A percentile compares a stretch with the other conserved stretches of the same genome.
Evolutionary conservation across 2,329 filamentous ascomycete species (phyloP).

Genomic region (Xylariaceae sp.): DNA sequence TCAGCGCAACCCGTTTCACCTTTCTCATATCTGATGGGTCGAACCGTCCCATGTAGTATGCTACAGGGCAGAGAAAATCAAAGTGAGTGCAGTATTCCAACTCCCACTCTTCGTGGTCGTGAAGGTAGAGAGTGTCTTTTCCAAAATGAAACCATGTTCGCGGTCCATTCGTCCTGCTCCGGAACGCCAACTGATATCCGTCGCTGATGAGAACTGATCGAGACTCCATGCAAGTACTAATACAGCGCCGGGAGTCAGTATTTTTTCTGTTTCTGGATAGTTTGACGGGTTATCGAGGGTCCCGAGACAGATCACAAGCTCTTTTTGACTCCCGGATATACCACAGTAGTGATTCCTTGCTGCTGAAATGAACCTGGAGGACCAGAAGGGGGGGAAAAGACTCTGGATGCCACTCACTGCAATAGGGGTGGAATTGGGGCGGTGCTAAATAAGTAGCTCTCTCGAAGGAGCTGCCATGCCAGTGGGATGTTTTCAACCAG

Average conservation of each 20-base stretch:
- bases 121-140: conserved; percentile 2
- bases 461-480: conserved; percentile 4
- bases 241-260: too few relatives aligned
- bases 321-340: too few relatives aligned
- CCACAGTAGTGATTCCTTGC: too few relatives aligned
- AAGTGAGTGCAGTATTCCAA: too few relatives aligned
- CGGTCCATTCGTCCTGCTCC: conserved; percentile 2
- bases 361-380: too few relatives aligned
- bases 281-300: too few relatives aligned
- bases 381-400: too few relatives aligned
- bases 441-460: conserved; percentile 9
- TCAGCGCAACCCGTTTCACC: not conserved
- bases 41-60: not conserved
- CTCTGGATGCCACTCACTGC: too few relatives aligned
- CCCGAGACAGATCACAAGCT: too few relatives aligned
- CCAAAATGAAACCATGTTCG: conserved; percentile 16
- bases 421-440: conserved; percentile 10
- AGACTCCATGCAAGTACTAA: conserved; percentile 8
- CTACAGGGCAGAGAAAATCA: not conserved
- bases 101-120: too few relatives aligned
- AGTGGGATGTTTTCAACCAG: conserved; percentile 2
- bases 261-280: too few relatives aligned
- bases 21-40: not conserved
- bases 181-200: conserved; percentile 8
- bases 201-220: conserved; percentile 3